Percentiles rank a stretch among this genome's conserved stretches.
Conservation (phyloP, 805 yeast species). For the Kazachstania psychrophila region DNA sequence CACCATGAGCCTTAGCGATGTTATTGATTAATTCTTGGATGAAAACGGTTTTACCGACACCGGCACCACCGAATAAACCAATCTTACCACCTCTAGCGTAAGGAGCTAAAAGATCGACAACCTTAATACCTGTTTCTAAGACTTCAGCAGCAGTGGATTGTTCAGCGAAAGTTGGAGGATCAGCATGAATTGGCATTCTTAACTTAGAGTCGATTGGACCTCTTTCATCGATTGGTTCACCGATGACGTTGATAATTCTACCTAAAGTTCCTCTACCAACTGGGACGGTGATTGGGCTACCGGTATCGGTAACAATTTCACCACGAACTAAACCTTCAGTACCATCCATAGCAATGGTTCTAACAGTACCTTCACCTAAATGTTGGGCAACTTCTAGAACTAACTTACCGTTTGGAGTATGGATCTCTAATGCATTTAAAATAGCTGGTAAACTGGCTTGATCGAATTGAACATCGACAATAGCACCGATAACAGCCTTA, state of each 20-base stretch:
- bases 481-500: slow-evolving; percentile 98
- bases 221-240: slow-evolving; percentile 99
- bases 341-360: slow-evolving; percentile 99
- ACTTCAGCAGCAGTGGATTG: slow-evolving; percentile 98
- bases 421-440: slow-evolving; percentile 89
- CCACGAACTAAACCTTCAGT: slow-evolving; percentile 99
- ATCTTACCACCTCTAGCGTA: slow-evolving; percentile 99
- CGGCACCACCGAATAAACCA: slow-evolving; percentile 99
- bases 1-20: slow-evolving; percentile 99
- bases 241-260: slow-evolving; percentile 94
- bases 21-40: slow-evolving; percentile 99
- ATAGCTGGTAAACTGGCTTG: slow-evolving; percentile 96
- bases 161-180: slow-evolving; percentile 91
- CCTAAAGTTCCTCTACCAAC: slow-evolving; percentile 99
- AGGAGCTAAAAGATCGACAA: slow-evolving; percentile 97
- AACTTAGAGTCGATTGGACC: slow-evolving; percentile 92
- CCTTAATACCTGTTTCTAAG: slow-evolving; percentile 99
- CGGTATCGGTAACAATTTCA: slow-evolving; percentile 82
- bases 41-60: slow-evolving; percentile 99
- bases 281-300: slow-evolving; percentile 97
- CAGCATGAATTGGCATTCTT: slow-evolving; percentile 98
- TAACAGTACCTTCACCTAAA: slow-evolving; percentile 99
- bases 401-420: slow-evolving; percentile 68
- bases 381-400: slow-evolving; percentile 99
- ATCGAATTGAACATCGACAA: slow-evolving; percentile 97